These are phyloP conservation scores for Nakaseomyces delphensis DNA, from an alignment of 1,139 yeast species.

Conservation along the genomic window DNA sequence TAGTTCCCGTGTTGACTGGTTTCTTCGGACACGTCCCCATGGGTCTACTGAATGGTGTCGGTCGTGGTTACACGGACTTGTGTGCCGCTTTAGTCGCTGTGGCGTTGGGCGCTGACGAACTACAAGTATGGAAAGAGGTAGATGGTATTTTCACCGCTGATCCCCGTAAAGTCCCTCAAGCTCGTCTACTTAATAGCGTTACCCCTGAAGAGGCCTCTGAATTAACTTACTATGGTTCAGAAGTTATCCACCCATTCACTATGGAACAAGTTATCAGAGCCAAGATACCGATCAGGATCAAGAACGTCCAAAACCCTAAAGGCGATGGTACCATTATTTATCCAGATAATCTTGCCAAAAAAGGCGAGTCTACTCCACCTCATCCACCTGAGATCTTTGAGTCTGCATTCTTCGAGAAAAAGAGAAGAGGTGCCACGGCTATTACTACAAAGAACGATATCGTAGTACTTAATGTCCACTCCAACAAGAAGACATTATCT, in stretches of 20 bases:
- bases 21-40: constrained; percentile 94
- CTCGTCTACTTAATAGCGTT: constrained; percentile 74
- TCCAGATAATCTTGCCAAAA: constrained; percentile 78
- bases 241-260: constrained; percentile 96
- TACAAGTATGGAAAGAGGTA: constrained; percentile 97
- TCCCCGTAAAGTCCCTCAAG: constrained; percentile 89
- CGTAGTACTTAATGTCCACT: constrained; percentile 84
- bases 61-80: constrained; percentile 93
- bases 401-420: constrained; percentile 38
- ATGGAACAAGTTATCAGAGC: constrained; percentile 98
- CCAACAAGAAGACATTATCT: constrained; percentile 83
- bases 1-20: constrained; percentile 83
- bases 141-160: constrained; percentile 98
- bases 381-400: constrained; percentile 78
- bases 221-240: constrained; percentile 93
- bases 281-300: constrained; percentile 89
- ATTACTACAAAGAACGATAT: constrained; percentile 92
- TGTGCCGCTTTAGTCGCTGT: constrained; percentile 97
- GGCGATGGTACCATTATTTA: constrained; percentile 90
- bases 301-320: constrained; percentile 84
- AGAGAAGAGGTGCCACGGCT: constrained; percentile 84
- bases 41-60: constrained; percentile 83
- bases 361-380: constrained; percentile 86
- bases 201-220: constrained; percentile 99
- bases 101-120: constrained; percentile 82